Conservation (phyloP, 2,329 filamentous ascomycete genomes). For the Monosporascus sp. region DNA sequence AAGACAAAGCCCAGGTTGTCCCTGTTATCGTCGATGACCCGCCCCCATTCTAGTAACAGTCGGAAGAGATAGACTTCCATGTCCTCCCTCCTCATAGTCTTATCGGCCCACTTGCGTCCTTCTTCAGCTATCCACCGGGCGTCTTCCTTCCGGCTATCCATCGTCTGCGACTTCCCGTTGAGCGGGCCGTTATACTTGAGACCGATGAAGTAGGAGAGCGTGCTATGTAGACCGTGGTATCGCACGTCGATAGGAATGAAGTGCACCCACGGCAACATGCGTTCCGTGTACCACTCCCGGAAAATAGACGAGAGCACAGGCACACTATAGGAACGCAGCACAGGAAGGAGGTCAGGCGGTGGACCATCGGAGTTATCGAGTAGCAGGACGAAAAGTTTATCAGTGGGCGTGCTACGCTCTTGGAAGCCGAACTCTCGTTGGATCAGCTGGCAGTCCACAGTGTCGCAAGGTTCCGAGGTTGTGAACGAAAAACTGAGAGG, state of each 20-base stretch:
- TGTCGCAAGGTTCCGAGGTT: constrained; percentile 50
- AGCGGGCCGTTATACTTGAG: constrained; percentile 37
- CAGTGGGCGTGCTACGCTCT: constrained; percentile 54
- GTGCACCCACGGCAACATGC: constrained; percentile 71
- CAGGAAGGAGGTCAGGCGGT: constrained; percentile 51
- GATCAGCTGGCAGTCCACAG: constrained; percentile 43
- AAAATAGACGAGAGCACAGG: constrained; percentile 70
- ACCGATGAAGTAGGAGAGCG: constrained; percentile 68
- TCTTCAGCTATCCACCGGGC: constrained; percentile 60
- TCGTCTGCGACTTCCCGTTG: constrained; percentile 40
- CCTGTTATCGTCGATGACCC: constrained; percentile 58
- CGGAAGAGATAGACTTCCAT: constrained; percentile 79
- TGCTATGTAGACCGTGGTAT: constrained; percentile 68
- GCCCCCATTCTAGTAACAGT: constrained; percentile 70
- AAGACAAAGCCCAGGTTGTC: constrained; percentile 37
- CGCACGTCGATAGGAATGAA: constrained; percentile 73
- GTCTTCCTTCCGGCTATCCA: constrained; percentile 46
- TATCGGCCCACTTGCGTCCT: constrained; percentile 59
- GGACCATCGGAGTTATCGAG: constrained; percentile 67
- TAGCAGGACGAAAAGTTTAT: constrained; percentile 66
- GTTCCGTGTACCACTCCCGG: constrained; percentile 72
- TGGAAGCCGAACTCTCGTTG: constrained; percentile 43
- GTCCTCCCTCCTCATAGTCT: constrained; percentile 62
- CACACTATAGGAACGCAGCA: constrained; percentile 59
- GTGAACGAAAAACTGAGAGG: constrained; percentile 55